Conservation (phyloP, 2,329 filamentous ascomycete species). For the Trematosphaeria pertusa region DNA sequence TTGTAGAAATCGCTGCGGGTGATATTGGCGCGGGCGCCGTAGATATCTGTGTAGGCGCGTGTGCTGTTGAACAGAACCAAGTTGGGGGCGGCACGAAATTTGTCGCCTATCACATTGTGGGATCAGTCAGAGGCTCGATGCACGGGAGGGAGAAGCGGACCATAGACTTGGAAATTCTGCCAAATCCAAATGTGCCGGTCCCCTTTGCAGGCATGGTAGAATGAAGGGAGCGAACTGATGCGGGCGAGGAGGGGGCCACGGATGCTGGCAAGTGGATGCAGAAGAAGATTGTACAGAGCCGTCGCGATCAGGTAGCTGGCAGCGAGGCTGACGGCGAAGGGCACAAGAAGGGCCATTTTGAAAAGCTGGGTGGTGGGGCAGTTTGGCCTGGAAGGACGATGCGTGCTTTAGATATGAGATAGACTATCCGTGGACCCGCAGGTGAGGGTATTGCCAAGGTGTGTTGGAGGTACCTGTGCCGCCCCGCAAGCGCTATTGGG, state of each 20-base stretch:
- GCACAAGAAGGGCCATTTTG: too few relatives aligned
- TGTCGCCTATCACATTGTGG: constrained; percentile 13
- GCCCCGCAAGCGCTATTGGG: too few relatives aligned
- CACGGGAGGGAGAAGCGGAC: constrained; percentile 7
- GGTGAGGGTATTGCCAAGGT: too few relatives aligned
- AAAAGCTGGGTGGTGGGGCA: too few relatives aligned
- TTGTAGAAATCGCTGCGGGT: constrained; percentile 11
- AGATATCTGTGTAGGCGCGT: constrained; percentile 9
- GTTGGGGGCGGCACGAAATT: constrained; percentile 15
- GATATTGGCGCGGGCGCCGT: constrained; percentile 11
- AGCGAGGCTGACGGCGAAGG: too few relatives aligned
- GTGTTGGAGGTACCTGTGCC: too few relatives aligned
- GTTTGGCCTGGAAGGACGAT: too few relatives aligned
- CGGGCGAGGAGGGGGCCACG: constrained; percentile 15
- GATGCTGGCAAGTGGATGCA: constrained; percentile 14
- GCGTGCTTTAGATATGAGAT: too few relatives aligned
- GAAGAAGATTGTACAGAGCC: constrained; percentile 16
- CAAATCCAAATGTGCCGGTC: constrained; percentile 21
- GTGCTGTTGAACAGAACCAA: constrained; percentile 13
- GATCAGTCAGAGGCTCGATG: too few relatives aligned
- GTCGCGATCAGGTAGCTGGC: too few relatives aligned
- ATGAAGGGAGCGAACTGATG: constrained; percentile 10
- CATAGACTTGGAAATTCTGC: constrained; percentile 20
- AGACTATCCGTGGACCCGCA: too few relatives aligned
- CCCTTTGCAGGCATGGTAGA: constrained; percentile 22